phyloP scores from a whole-genome alignment of 805 yeast genomes.

The Starmerella sirachaensis region DNA sequence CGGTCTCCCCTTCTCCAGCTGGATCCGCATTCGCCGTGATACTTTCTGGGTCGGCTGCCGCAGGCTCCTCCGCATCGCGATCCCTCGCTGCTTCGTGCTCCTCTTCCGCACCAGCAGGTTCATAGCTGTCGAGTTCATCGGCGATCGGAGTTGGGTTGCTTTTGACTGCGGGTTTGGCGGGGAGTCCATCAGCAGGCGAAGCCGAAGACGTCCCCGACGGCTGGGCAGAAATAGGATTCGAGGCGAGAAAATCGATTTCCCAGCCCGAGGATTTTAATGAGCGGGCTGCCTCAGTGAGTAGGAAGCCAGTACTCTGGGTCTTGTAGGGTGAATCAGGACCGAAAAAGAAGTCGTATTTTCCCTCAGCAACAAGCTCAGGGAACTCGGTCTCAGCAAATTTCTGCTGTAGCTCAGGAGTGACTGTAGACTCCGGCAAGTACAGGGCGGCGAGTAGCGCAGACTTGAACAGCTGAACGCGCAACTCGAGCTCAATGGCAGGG shows the following conservation, averaged over 20 bases:
- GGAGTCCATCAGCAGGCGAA: not conserved
- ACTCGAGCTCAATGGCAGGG: conserved; percentile 5
- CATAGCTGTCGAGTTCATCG: not conserved
- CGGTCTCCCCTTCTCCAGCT: not conserved
- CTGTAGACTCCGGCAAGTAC: conserved; percentile 11
- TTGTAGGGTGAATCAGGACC: conserved; percentile 24
- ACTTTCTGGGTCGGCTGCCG: not conserved
- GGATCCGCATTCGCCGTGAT: too few species aligned
- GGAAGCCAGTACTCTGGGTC: conserved; percentile 27
- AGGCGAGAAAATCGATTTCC: conserved; percentile 21
- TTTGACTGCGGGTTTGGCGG: not conserved
- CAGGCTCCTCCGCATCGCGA: not conserved
- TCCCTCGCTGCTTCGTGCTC: not conserved
- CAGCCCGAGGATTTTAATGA: conserved; percentile 18
- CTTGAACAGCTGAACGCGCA: conserved; percentile 24
- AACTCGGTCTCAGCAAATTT: conserved; percentile 4
- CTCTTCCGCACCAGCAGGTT: not conserved
- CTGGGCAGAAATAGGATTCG: too few species aligned
- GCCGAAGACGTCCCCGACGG: too few species aligned
- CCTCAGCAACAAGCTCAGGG: not conserved
- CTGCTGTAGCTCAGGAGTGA: conserved; percentile 8
- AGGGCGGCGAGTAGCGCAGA: conserved; percentile 16
- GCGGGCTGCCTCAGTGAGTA: conserved; percentile 20
- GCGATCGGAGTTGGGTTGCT: not conserved
- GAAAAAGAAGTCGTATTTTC: conserved; percentile 8